Percentiles rank a stretch among this genome's conserved stretches.
phyloP scores from a whole-genome alignment of 768 basidiomycete species.

The Termitomyces sp. region DNA sequence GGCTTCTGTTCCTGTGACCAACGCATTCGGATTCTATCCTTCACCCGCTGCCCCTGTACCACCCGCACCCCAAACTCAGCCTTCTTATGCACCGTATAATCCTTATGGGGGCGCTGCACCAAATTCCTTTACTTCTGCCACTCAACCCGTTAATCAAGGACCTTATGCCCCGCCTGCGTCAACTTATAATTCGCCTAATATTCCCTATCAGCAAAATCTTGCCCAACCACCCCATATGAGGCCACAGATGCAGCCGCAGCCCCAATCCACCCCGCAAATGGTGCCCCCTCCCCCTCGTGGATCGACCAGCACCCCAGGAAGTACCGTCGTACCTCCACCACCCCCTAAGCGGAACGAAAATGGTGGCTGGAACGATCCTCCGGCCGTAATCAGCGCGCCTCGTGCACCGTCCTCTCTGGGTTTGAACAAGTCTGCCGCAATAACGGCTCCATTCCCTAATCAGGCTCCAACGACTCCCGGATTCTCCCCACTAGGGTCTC shows the following conservation, averaged over 20 bases:
- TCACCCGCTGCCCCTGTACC: slow-evolving; percentile 15
- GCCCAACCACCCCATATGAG: slow-evolving; percentile 38
- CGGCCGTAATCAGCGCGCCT: slow-evolving; percentile 39
- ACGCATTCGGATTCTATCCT: slow-evolving; percentile 15
- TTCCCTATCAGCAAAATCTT: slow-evolving; percentile 21
- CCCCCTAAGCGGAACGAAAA: slow-evolving; percentile 64
- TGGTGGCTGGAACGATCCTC: slow-evolving; percentile 93
- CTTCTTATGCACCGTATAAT: slow-evolving; percentile 9
- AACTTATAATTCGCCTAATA: slow-evolving; percentile 11
- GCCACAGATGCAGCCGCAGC: slow-evolving; percentile 21
- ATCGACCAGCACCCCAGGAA: slow-evolving; percentile 22
- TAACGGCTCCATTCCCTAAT: slow-evolving; percentile 88
- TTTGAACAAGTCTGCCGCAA: slow-evolving; percentile 58
- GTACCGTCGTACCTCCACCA: slow-evolving; percentile 25
- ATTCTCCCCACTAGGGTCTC: slow-evolving; percentile 36
- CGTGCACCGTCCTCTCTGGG: slow-evolving; percentile 48
- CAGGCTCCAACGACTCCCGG: slow-evolving; percentile 40
- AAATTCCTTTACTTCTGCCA: slow-evolving; percentile 20
- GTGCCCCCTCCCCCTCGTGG: slow-evolving; percentile 42
- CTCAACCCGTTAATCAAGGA: slow-evolving; percentile 15
- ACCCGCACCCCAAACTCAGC: slow-evolving; percentile 10
- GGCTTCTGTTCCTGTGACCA: slow-evolving; percentile 3
- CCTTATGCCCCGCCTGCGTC: slow-evolving; percentile 28
- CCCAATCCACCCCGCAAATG: slow-evolving; percentile 27
- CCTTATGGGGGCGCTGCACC: slow-evolving; percentile 7